phyloP scores from a whole-genome alignment of 1,284 basidiomycete genomes.

The Coriolopsis trogii region DNA sequence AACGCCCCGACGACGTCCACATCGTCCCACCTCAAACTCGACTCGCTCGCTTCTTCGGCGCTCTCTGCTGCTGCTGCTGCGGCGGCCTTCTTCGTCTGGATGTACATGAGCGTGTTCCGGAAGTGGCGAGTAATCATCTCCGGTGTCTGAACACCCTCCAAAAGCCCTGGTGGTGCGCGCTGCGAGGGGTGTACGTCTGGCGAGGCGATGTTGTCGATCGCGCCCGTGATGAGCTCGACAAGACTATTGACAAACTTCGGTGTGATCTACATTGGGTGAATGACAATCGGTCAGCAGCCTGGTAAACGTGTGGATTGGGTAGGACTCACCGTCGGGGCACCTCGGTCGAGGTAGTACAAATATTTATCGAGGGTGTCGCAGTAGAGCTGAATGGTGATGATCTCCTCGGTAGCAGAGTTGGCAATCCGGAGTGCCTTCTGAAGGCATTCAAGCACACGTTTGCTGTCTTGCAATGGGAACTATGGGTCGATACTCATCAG shows the following conservation, averaged over 20 bases:
- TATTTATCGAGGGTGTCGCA: conserved; percentile 94
- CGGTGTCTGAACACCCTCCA: conserved; percentile 89
- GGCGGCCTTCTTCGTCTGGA: conserved; percentile 73
- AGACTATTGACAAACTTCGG: conserved; percentile 94
- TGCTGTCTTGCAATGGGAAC: conserved; percentile 91
- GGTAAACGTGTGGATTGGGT: background rate
- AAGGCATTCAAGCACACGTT: conserved; percentile 92
- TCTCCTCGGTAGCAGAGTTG: conserved; percentile 91
- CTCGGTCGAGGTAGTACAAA: conserved; percentile 91
- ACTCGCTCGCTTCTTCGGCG: conserved; percentile 43
- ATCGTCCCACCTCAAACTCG: conserved; percentile 80
- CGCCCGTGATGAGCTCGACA: conserved; percentile 89
- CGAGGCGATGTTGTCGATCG: conserved; percentile 85
- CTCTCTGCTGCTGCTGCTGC: conserved; percentile 31
- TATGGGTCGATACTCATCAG: conserved; percentile 32
- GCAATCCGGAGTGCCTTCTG: conserved; percentile 94
- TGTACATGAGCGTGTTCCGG: conserved; percentile 85
- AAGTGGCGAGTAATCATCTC: conserved; percentile 95
- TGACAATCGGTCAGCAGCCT: background rate
- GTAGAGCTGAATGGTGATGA: conserved; percentile 92
- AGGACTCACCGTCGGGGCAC: conserved; percentile 78
- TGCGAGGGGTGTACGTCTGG: conserved; percentile 86
- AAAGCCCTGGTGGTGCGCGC: conserved; percentile 76
- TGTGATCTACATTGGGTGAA: conserved; percentile 76
- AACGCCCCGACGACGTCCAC: conserved; percentile 86